Evolutionary conservation across 1,284 basidiomycete genomes (phyloP), one percentile per base, ranked within the genome.

Genomic region (Afroboletus lepidellus): DNA sequence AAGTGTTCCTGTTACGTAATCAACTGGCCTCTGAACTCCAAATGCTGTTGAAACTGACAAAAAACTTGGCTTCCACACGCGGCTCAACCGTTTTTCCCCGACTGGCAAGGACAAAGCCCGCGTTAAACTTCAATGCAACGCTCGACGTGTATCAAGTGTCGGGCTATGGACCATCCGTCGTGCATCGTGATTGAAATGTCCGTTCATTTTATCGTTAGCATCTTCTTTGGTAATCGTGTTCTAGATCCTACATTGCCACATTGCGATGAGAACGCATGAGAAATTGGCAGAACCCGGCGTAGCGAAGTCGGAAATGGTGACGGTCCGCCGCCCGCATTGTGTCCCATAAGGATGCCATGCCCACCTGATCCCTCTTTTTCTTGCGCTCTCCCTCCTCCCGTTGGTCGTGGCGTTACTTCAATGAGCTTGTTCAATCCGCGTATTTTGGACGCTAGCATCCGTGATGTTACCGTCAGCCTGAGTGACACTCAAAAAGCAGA

Each of bases 381-480:
- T n/a, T 38, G 9, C 33, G 1, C 1, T 3, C 20, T 20, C 15
- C 11, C 24, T 9, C 23, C 11, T 20, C 41, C 32, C 25, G n/a
- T 25, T 46, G 8, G 2, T 21, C 24, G 18, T 20, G 13, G 11
- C 13, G n/a, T 23, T n/a, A 16, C 8, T 21, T 8, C 45, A 23
- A 57, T 59, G 78, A 77, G 77, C 62, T 73, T 84, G 54, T 87
- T 87, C 74, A 87, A 57, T 41, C 57, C 55, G 3, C 55, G 55
- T 24, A 59, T 57, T 18, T 25, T 57, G 25, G 55, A 57, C 18
- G 55, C 55, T 11, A 57, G 55, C 42, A 57, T 56, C 18, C 55
- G 46, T 13, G 55, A 57, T 36, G 53, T 59, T 7, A 59, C 36
- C 16, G 16, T 3, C 53, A 42, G 46, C 42, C 18, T 57, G 55